Base-by-base conservation (phyloP, 164 flowering plant genomes). In the Annona squamosa region DNA sequence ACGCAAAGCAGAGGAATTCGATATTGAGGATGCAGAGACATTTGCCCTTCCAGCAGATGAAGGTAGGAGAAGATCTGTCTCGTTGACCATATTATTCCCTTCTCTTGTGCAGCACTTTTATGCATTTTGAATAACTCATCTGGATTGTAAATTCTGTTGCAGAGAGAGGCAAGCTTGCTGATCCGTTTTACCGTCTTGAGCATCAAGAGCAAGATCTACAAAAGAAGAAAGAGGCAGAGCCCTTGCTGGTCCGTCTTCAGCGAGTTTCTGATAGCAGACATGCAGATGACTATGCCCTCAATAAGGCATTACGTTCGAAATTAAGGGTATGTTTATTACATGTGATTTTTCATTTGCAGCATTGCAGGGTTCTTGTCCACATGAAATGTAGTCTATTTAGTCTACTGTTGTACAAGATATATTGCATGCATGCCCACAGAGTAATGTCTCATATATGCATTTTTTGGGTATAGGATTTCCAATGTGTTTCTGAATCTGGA, bases 101-200 rank as follows among this genome's bases (percentile, higher is more conserved):
- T 56, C 16, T 56, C 2, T 63, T 63, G 4, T 26, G 66, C 26
- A 7, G 7, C 26, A 26, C 66, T 18, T 63, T 64, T 69, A 65
- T 69, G 4, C 45, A 4, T 68, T 5, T 52, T 7, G 66, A 16
- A 48, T 74, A 72, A 2, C n/a, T 68, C 12, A 61, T 42, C 48
- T 72, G 63, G 13, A 59, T 70, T 73, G 26, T 69, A 64, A 67
- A 7, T 76, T 41, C 59, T 74, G 75, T 66, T 80, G 46, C 87
- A 95, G 99, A 88, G 71, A 91, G 79, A 75, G 91, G 93, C 45
- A 95, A 93, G 84, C 91, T 95, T 65, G 79, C 88, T 19, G 99
- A 95, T 83, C 99, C 99, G 17, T 93, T 95, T 76, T 91, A 93
- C 71, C 97, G 98, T n/a, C 97, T 95, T 71, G 99, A 95, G 76